A percentile compares a stretch with the other conserved stretches of the same genome.
phyloP scores from a whole-genome alignment of 805 yeast genomes.

The Pichia pseudocactophila region DNA sequence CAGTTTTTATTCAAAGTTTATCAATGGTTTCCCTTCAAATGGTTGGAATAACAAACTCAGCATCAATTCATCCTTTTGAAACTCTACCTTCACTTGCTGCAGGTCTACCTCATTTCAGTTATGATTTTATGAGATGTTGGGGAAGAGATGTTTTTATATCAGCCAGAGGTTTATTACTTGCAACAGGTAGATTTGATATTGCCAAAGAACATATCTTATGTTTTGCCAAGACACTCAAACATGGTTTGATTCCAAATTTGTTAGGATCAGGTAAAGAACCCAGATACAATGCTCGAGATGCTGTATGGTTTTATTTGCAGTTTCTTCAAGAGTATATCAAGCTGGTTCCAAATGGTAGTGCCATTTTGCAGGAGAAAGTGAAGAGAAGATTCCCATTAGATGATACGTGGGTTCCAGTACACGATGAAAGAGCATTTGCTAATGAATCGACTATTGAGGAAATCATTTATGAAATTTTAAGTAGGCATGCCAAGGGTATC shows the following conservation, averaged over 20 bases:
- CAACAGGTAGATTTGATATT: slow-evolving; percentile 68
- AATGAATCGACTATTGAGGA: slow-evolving; percentile 65
- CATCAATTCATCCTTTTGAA: slow-evolving; percentile 62
- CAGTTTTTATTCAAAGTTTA: slow-evolving; percentile 68
- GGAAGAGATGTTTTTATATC: slow-evolving; percentile 94
- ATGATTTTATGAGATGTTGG: slow-evolving; percentile 94
- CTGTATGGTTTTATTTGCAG: slow-evolving; percentile 90
- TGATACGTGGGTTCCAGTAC: slow-evolving; percentile 63
- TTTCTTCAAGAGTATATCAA: slow-evolving; percentile 75
- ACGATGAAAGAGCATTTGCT: slow-evolving; percentile 69
- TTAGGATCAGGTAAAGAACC: slow-evolving; percentile 92
- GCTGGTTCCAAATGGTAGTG: slow-evolving; percentile 58
- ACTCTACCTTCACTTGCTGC: slow-evolving; percentile 81
- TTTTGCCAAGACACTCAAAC: slow-evolving; percentile 86
- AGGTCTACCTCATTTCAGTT: slow-evolving; percentile 90
- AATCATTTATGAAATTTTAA: slow-evolving; percentile 68
- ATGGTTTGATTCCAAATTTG: slow-evolving; percentile 89
- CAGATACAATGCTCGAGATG: slow-evolving; percentile 92
- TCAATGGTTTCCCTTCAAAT: slow-evolving; percentile 81
- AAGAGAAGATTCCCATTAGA: slow-evolving; percentile 75
- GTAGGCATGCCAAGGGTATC: slow-evolving; percentile 86
- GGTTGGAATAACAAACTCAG: slow-evolving; percentile 64
- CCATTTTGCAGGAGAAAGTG: slow-evolving; percentile 61
- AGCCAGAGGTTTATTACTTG: slow-evolving; percentile 69
- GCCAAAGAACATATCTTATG: slow-evolving; percentile 77